Conservation (phyloP, 805 yeast genomes). For the Starmerella tilneyi region DNA sequence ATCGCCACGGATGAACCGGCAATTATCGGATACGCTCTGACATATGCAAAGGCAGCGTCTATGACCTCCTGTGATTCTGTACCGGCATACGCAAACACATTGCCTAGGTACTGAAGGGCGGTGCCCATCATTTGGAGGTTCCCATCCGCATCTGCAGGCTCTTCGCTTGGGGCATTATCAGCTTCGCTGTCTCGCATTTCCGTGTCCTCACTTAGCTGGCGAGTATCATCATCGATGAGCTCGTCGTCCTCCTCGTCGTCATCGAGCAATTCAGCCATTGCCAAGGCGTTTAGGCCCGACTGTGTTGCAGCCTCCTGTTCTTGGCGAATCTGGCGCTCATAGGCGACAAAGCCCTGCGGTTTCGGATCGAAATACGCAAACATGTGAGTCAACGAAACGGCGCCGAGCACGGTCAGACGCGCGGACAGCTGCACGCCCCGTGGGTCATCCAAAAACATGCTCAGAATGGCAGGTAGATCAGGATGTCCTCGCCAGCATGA, state of each 20-base stretch:
- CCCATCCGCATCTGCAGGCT: background rate
- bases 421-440: slow-evolving; percentile 5
- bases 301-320: slow-evolving; percentile 1
- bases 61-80: background rate
- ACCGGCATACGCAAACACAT: background rate
- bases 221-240: background rate
- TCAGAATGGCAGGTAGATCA: slow-evolving; percentile 10
- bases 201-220: background rate
- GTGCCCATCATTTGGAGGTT: background rate
- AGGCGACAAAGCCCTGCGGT: background rate
- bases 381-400: slow-evolving; percentile 8
- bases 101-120: background rate
- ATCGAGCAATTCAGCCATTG: slow-evolving; percentile 21
- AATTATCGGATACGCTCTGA: background rate
- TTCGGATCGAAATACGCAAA: slow-evolving; percentile 8
- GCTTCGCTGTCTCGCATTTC: background rate
- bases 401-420: slow-evolving; percentile 4
- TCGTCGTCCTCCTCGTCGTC: slow-evolving; percentile 11
- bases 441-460: slow-evolving; percentile 1
- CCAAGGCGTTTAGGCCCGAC: slow-evolving; percentile 11
- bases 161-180: background rate
- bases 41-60: background rate
- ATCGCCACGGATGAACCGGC: slow-evolving; percentile 6
- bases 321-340: background rate
- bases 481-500: slow-evolving; percentile 7